Evolutionary conservation across 306 rosid genomes (phyloP).

Genomic region (Ochetophila trinervis): DNA sequence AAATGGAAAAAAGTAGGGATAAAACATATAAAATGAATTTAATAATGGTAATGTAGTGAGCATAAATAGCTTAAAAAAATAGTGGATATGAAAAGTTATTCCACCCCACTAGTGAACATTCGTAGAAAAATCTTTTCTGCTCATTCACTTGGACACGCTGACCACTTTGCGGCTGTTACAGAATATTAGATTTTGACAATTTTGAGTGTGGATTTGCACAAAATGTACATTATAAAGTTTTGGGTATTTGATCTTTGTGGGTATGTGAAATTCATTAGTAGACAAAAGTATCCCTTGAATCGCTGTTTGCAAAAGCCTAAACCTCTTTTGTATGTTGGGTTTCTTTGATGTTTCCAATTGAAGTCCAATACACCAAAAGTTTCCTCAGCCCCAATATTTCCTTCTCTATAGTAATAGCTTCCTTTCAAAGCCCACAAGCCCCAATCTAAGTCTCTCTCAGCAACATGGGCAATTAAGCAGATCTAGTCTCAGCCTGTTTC

Average conservation of each 20-base stretch:
- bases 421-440: slow-evolving; percentile 53
- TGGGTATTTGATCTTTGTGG: not conserved
- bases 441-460: slow-evolving; percentile 50
- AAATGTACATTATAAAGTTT: not conserved
- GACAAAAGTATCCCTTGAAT: slow-evolving; percentile 27
- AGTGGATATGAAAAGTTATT: too few relatives aligned
- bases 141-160: slow-evolving; percentile 28
- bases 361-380: slow-evolving; percentile 33
- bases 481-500: slow-evolving; percentile 21
- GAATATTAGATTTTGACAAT: slow-evolving; percentile 23
- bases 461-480: slow-evolving; percentile 47
- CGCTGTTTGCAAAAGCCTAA: slow-evolving; percentile 32
- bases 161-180: slow-evolving; percentile 38
- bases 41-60: too few relatives aligned
- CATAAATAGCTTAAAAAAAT: too few relatives aligned
- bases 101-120: too few relatives aligned
- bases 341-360: slow-evolving; percentile 28
- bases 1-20: too few relatives aligned
- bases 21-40: too few relatives aligned
- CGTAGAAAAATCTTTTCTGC: too few relatives aligned
- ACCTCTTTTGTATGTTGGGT: slow-evolving; percentile 25
- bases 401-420: slow-evolving; percentile 39
- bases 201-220: slow-evolving; percentile 44
- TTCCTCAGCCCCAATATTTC: slow-evolving; percentile 16
- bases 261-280: not conserved